A percentile compares a stretch with the other conserved stretches of the same genome.
Evolutionary conservation across 148 eudicot genomes (phyloP).

Genomic region (Drosera capensis): DNA sequence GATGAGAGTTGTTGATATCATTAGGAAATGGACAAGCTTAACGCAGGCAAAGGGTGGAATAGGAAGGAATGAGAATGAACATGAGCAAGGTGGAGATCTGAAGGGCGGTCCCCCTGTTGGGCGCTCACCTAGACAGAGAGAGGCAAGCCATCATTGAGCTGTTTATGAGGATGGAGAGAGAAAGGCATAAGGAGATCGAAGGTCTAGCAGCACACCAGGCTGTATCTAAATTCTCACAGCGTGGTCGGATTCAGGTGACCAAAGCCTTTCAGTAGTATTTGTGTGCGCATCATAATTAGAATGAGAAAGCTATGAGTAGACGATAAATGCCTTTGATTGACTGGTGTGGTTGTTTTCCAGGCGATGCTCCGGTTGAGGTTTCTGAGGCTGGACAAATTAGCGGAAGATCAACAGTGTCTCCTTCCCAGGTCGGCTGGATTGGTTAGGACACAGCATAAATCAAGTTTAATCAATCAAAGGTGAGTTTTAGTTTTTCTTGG

Average conservation of each 20-base stretch:
- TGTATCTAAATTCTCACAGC: constrained; percentile 48
- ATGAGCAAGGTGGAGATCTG: constrained; percentile 6
- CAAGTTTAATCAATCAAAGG: constrained; percentile 21
- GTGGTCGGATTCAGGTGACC: constrained; percentile 70
- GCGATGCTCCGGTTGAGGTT: constrained; percentile 36
- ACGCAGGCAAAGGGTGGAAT: neutral
- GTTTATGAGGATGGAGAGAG: constrained; percentile 28
- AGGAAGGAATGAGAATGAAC: constrained; percentile 4
- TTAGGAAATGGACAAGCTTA: constrained; percentile 19
- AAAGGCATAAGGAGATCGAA: constrained; percentile 42
- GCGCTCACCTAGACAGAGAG: constrained; percentile 43
- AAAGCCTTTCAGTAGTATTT: neutral
- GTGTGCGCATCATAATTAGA: neutral
- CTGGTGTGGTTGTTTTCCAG: constrained; percentile 11
- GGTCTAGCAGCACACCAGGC: constrained; percentile 17
- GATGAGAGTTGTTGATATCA: constrained; percentile 44
- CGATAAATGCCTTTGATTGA: neutral
- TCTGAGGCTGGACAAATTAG: constrained; percentile 21
- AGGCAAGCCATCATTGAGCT: constrained; percentile 44
- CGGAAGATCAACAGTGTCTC: constrained; percentile 2
- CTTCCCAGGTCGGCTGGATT: constrained; percentile 2
- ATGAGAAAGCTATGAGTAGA: no score
- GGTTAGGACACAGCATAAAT: constrained; percentile 4
- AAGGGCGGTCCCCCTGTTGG: constrained; percentile 3
- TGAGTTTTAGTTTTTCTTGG: no score